These are phyloP conservation scores for Globisporangium takayamanum DNA, from an alignment of 352 stramenopile species.

Conservation along the genomic window DNA sequence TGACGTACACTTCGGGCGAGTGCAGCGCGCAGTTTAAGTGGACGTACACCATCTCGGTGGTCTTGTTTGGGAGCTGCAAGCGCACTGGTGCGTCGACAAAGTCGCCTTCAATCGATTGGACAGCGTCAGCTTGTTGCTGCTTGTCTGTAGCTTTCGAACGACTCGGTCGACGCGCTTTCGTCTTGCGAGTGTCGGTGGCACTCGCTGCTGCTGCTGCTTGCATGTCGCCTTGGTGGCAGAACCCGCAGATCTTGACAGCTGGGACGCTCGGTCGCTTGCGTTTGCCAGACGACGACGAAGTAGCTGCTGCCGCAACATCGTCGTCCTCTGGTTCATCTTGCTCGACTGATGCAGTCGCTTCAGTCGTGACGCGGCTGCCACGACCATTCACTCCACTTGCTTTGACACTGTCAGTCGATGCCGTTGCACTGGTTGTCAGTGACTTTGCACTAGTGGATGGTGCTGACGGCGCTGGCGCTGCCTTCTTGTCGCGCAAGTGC, in stretches of 20 bases:
- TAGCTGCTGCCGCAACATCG: constrained; percentile 17
- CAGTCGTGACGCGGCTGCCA: neutral
- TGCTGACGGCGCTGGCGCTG: neutral
- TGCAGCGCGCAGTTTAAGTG: constrained; percentile 82
- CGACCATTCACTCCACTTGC: neutral
- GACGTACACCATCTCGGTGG: constrained; percentile 57
- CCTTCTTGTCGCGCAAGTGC: constrained; percentile 55
- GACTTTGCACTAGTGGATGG: neutral
- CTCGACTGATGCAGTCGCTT: constrained; percentile 6
- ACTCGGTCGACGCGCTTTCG: constrained; percentile 13
- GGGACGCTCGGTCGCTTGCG: constrained; percentile 11
- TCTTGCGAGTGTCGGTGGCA: neutral
- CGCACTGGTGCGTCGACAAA: constrained; percentile 75
- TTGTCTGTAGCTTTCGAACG: constrained; percentile 9
- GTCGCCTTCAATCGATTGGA: constrained; percentile 38
- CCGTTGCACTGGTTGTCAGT: neutral
- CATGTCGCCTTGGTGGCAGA: constrained; percentile 51
- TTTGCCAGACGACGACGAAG: constrained; percentile 2
- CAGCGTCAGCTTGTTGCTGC: constrained; percentile 12
- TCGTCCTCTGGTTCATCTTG: constrained; percentile 11
- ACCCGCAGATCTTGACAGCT: constrained; percentile 41
- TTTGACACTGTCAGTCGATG: neutral
- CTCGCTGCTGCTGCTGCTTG: constrained; percentile 1
- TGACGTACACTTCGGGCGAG: constrained; percentile 77
- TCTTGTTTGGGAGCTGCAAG: constrained; percentile 61